These are phyloP conservation scores for Pythium aquatile DNA, from an alignment of 352 stramenopile species.

Conservation along the genomic window DNA sequence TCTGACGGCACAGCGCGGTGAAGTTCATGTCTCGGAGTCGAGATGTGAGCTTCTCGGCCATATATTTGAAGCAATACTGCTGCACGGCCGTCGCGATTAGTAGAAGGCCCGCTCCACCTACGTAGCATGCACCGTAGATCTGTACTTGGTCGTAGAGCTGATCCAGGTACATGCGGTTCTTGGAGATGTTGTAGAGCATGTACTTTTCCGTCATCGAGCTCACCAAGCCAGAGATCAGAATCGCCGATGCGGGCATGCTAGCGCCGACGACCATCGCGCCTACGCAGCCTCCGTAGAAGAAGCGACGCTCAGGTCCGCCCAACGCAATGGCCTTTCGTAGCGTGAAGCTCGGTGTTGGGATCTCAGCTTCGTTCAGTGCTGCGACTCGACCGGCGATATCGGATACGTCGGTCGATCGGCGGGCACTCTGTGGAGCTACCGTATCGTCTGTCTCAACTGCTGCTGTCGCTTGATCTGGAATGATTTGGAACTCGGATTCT, in stretches of 20 bases:
- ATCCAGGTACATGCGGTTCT: conserved; percentile 27
- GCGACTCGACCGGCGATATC: background rate
- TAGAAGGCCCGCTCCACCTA: conserved; percentile 36
- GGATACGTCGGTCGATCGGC: background rate
- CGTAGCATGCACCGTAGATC: conserved; percentile 37
- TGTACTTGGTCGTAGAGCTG: conserved; percentile 35
- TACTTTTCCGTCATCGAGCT: conserved; percentile 35
- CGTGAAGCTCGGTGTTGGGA: conserved; percentile 18
- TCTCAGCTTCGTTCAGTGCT: background rate
- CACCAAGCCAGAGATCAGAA: conserved; percentile 28
- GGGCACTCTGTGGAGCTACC: background rate
- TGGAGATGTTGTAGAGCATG: conserved; percentile 23
- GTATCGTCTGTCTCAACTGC: background rate
- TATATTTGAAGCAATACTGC: conserved; percentile 46
- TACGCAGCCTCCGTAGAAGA: conserved; percentile 34
- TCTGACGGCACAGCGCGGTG: conserved; percentile 40
- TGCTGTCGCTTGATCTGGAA: conserved; percentile 11
- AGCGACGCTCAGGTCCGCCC: conserved; percentile 32
- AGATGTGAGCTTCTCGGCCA: conserved; percentile 51
- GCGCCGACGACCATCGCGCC: conserved; percentile 37
- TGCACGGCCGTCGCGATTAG: conserved; percentile 28
- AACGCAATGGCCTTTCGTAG: conserved; percentile 19
- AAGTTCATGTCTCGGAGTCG: conserved; percentile 53
- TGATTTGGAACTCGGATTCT: conserved; percentile 5
- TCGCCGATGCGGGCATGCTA: conserved; percentile 29